A percentile compares a stretch with the other conserved stretches of the same genome.
Evolutionary conservation across 2,329 filamentous ascomycete genomes (phyloP).

Genomic region (Hortaea sp.): DNA sequence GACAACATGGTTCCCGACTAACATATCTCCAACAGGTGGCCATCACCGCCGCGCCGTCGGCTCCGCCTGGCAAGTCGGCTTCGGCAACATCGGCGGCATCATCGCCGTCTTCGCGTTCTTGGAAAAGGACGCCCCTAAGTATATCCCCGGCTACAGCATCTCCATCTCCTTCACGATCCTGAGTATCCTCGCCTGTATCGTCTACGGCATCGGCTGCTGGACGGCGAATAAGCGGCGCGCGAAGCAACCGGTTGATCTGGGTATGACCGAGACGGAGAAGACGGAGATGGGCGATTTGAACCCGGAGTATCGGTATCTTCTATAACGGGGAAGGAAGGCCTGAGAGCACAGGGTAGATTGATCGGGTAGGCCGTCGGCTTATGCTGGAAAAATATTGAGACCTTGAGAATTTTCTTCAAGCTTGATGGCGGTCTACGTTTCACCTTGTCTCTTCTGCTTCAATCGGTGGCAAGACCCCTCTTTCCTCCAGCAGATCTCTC

Average conservation of each 20-base stretch:
- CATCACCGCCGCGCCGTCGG: slow-evolving; percentile 2
- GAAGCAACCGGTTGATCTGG: slow-evolving; percentile 34
- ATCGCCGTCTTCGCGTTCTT: slow-evolving; percentile 43
- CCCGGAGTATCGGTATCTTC: slow-evolving; percentile 50
- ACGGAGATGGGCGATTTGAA: slow-evolving; percentile 49
- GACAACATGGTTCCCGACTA: no score
- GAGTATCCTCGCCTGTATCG: slow-evolving; percentile 49
- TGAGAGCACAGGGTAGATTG: no score
- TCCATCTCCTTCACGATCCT: slow-evolving; percentile 64
- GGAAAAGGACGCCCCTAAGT: slow-evolving; percentile 54
- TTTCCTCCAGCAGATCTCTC: no score
- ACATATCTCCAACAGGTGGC: not conserved
- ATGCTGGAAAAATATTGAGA: no score
- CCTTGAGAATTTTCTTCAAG: no score
- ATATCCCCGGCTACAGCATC: slow-evolving; percentile 65
- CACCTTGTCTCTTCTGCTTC: no score
- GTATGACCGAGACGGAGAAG: slow-evolving; percentile 53
- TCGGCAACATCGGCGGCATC: slow-evolving; percentile 42
- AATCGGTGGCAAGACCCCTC: no score
- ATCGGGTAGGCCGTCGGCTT: no score
- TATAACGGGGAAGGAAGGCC: slow-evolving; percentile 35
- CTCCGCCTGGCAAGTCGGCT: slow-evolving; percentile 11
- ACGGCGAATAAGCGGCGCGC: slow-evolving; percentile 53
- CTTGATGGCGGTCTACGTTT: no score
- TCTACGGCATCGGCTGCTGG: slow-evolving; percentile 51